A percentile compares a stretch with the other conserved stretches of the same genome.
Conservation (phyloP, 495 filamentous ascomycete species). For the Penicillium argentinense region DNA sequence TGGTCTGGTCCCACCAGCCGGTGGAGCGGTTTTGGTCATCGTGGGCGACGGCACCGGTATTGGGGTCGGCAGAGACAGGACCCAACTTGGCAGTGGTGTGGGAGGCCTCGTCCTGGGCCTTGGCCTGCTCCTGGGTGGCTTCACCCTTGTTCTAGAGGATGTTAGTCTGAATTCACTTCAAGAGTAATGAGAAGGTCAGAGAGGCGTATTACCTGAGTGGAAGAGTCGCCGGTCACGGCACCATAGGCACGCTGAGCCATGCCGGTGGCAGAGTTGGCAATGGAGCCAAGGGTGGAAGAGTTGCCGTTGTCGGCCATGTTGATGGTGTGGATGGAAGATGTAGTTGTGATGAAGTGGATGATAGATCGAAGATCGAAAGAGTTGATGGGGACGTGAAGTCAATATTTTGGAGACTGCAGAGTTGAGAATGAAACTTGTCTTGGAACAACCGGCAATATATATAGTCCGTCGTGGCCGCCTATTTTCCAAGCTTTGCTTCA, state of each 20-base stretch:
- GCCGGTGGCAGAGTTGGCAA: slow-evolving; percentile 75
- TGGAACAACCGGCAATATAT: neutral
- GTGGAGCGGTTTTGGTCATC: slow-evolving; percentile 70
- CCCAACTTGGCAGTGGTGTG: slow-evolving; percentile 67
- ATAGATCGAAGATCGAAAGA: neutral
- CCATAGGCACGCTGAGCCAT: slow-evolving; percentile 71
- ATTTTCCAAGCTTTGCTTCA: slow-evolving; percentile 6
- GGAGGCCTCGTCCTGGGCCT: slow-evolving; percentile 65
- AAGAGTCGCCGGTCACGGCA: slow-evolving; percentile 68
- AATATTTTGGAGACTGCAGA: too few relatives aligned
- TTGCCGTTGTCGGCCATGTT: slow-evolving; percentile 57
- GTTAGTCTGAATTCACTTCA: slow-evolving; percentile 12
- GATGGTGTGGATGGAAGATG: slow-evolving; percentile 2
- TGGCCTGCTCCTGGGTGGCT: slow-evolving; percentile 57
- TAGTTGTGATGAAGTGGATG: slow-evolving; percentile 4
- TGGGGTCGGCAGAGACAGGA: slow-evolving; percentile 59
- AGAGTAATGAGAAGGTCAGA: neutral
- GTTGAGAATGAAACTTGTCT: neutral
- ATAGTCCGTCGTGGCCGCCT: neutral
- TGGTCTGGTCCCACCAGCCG: slow-evolving; percentile 82
- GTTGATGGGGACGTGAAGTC: neutral
- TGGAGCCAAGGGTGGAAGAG: slow-evolving; percentile 78
- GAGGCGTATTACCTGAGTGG: slow-evolving; percentile 56
- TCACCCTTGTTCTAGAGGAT: slow-evolving; percentile 46
- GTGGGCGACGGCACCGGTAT: slow-evolving; percentile 67